These are phyloP conservation scores for Erythrobasidium yunnanense DNA, from an alignment of 768 basidiomycete species.

Conservation along the genomic window DNA sequence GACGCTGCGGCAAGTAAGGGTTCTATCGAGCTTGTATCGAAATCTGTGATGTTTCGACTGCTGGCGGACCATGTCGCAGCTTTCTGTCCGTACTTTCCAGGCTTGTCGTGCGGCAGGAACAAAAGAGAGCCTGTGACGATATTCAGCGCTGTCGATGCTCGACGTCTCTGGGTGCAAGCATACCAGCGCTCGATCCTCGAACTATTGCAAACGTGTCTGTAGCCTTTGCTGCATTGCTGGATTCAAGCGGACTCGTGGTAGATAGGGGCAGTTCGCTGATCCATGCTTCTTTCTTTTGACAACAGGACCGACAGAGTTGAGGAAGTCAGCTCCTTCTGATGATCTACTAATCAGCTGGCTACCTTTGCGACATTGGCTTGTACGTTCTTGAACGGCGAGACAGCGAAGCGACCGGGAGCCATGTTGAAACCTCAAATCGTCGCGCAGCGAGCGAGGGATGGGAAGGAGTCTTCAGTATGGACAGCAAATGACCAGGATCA, in stretches of 20 bases:
- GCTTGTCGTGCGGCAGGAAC: slow-evolving; percentile 2
- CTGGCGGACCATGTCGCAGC: slow-evolving; percentile 6
- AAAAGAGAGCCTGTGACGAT: not conserved
- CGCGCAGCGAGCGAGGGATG: too few relatives aligned
- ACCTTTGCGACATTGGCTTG: slow-evolving; percentile 24
- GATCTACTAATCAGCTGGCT: not conserved
- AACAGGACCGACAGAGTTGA: not conserved
- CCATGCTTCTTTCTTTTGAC: slow-evolving; percentile 20
- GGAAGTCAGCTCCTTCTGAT: not conserved
- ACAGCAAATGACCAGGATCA: too few relatives aligned
- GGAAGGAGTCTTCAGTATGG: too few relatives aligned
- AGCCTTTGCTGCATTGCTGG: slow-evolving; percentile 8
- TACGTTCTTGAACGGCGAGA: slow-evolving; percentile 22
- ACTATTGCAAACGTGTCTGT: not conserved
- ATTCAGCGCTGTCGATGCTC: not conserved
- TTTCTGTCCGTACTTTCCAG: slow-evolving; percentile 22
- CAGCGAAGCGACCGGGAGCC: not conserved
- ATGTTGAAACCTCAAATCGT: too few relatives aligned
- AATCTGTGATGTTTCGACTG: slow-evolving; percentile 13
- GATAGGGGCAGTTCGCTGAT: slow-evolving; percentile 4
- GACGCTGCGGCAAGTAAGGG: slow-evolving; percentile 12
- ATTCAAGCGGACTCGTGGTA: not conserved
- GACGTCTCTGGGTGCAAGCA: not conserved
- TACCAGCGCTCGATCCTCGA: slow-evolving; percentile 3
- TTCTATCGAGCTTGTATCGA: slow-evolving; percentile 6